Base-by-base conservation (phyloP, 306 rosid species). In the Cicer yamashitae region DNA sequence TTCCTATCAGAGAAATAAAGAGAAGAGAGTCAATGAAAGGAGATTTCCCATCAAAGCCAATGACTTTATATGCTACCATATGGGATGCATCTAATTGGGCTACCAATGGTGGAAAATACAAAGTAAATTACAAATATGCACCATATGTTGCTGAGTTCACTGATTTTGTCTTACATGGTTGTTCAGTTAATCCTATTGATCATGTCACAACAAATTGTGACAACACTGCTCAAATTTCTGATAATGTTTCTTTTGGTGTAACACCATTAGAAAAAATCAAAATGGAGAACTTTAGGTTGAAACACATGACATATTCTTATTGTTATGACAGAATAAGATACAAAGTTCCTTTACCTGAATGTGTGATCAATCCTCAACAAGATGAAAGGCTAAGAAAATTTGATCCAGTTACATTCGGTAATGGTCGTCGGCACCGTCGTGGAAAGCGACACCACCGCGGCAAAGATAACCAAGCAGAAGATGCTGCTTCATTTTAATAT, bases 11-110 rank as follows among this genome's bases (percentile, higher is more conserved):
- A 80, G 92, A 87, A 84, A 62, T 90, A 13, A 86, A 85, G 88
- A 82, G 88, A 84, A 87, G 91, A 80, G 82, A 86, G 66, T 79
- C 92, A 0, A 89, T 90, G 96, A 91, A 96, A 63, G 98, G 96
- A 69, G 98, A 91, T 70, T 94, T 89, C 73, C 98, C 98, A 6
- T 78, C 96, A 48, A 94, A 94, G 86, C 91, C 97, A 78, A 94
- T 94, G 98, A 88, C 93, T 62, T 79, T 94, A 60, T 91, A 91
- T 82, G 97, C 96, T 8, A 94, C 98, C 70, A 91, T 94, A 74
- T 94, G 98, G 98, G 98, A 94, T 87, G 98, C 87, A 62, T 94
- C 98, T 37, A 86, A 79, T 76, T 94, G 98, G 98, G 98, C 97
- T 38, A 94, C 98, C 59, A 90, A 94, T 84, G 98, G 97, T 9